phyloP scores from a whole-genome alignment of 2,329 filamentous ascomycete genomes.

The Beauveria scarabaeidicola region DNA sequence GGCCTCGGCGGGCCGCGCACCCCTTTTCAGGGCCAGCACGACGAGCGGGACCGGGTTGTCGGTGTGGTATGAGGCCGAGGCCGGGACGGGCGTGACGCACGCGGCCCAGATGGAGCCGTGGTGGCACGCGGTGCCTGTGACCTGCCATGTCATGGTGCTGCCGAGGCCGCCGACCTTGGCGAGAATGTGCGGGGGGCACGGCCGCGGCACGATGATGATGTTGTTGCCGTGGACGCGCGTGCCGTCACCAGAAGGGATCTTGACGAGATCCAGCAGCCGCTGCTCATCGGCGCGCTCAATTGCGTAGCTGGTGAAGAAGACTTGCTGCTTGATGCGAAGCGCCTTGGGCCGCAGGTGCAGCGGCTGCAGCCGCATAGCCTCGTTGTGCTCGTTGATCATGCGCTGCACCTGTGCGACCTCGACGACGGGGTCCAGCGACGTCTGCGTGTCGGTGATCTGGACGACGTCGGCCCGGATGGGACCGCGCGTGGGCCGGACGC shows the following conservation, averaged over 20 bases:
- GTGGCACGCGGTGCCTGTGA: conserved; percentile 64
- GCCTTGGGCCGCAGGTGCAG: conserved; percentile 30
- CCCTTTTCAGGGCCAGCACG: conserved; percentile 71
- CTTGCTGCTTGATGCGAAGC: conserved; percentile 72
- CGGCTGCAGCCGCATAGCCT: conserved; percentile 28
- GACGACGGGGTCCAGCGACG: conserved; percentile 63
- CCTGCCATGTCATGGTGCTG: conserved; percentile 73
- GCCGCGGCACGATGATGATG: conserved; percentile 78
- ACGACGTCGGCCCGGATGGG: conserved; percentile 73
- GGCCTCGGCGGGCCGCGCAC: conserved; percentile 70
- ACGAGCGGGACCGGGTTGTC: conserved; percentile 72
- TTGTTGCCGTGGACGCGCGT: conserved; percentile 79
- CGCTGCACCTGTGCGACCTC: conserved; percentile 81
- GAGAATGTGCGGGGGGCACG: conserved; percentile 62
- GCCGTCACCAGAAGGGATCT: conserved; percentile 52
- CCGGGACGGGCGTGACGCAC: conserved; percentile 62
- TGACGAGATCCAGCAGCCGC: conserved; percentile 60
- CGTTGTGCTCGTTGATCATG: conserved; percentile 83
- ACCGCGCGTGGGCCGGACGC: conserved; percentile 43
- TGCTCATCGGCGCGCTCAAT: conserved; percentile 64
- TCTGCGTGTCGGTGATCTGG: conserved; percentile 70
- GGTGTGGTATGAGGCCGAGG: conserved; percentile 61
- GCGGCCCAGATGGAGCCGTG: conserved; percentile 86
- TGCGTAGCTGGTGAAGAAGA: conserved; percentile 90
- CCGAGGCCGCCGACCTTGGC: conserved; percentile 83